phyloP scores from a whole-genome alignment of 2,329 filamentous ascomycete species.

The Piedraia hortae region DNA sequence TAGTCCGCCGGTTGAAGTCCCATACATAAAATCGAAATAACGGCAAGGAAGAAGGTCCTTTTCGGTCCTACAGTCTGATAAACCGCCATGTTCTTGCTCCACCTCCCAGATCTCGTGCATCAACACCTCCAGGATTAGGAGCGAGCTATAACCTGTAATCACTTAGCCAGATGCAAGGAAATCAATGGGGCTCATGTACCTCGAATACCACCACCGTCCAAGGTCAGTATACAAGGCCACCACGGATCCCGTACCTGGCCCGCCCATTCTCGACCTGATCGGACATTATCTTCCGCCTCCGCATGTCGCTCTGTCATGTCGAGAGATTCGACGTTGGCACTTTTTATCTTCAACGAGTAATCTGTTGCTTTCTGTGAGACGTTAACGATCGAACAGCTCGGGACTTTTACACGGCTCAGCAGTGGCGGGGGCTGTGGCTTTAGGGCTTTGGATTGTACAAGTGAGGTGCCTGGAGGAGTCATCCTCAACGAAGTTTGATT shows the following conservation, averaged over 20 bases:
- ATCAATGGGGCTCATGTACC: no score
- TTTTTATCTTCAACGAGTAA: no score
- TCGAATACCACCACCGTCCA: slow-evolving; percentile 24
- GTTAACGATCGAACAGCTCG: no score
- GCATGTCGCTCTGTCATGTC: no score
- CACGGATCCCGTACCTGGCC: slow-evolving; percentile 18
- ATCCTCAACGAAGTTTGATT: no score
- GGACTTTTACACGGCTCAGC: no score
- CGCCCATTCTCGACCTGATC: slow-evolving; percentile 19
- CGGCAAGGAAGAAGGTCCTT: slow-evolving; percentile 22
- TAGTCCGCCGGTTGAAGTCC: slow-evolving; percentile 24
- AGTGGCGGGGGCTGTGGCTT: no score
- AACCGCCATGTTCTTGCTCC: slow-evolving; percentile 6
- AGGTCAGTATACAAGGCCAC: slow-evolving; percentile 21
- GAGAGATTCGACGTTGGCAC: no score
- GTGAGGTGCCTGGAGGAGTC: no score
- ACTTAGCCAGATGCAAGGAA: no score
- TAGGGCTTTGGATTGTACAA: no score
- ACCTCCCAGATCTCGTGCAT: slow-evolving; percentile 22
- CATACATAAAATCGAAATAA: slow-evolving; percentile 27
- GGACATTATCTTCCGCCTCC: slow-evolving; percentile 14
- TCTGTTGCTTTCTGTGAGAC: no score
- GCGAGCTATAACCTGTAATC: slow-evolving; percentile 23
- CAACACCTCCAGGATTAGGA: slow-evolving; percentile 21
- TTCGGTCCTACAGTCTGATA: slow-evolving; percentile 10